These are phyloP conservation scores for Elsinoe perseae DNA, from an alignment of 2,329 filamentous ascomycete genomes.

Conservation along the genomic window DNA sequence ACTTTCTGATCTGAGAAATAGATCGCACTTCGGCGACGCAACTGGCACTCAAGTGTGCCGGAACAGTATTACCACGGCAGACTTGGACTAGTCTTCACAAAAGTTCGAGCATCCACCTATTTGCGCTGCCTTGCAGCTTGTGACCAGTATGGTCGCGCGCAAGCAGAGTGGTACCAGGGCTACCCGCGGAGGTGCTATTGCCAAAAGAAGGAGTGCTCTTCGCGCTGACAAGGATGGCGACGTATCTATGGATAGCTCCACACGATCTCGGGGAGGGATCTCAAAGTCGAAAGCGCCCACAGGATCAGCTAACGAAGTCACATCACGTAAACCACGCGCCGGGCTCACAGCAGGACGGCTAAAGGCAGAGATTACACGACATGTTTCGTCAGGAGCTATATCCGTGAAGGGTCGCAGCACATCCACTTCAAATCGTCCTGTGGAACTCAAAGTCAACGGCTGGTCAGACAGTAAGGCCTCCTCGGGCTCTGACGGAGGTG, in stretches of 20 bases:
- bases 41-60: no score
- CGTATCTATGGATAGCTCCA: conserved; percentile 48
- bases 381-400: conserved; percentile 27
- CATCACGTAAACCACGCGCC: conserved; percentile 16
- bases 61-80: not conserved
- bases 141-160: conserved; percentile 9
- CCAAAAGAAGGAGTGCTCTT: conserved; percentile 19
- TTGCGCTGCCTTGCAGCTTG: not conserved
- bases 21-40: no score
- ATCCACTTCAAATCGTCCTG: conserved; percentile 17
- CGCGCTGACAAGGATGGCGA: conserved; percentile 53
- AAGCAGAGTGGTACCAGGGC: conserved; percentile 1
- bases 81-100: not conserved
- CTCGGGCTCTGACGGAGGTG: conserved; percentile 28
- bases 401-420: conserved; percentile 18
- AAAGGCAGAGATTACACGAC: conserved; percentile 26
- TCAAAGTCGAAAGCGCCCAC: conserved; percentile 24
- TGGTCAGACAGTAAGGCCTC: conserved; percentile 35
- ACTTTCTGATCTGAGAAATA: no score
- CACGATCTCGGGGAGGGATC: conserved; percentile 27
- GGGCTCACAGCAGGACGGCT: conserved; percentile 21
- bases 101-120: not conserved
- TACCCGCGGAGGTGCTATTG: conserved; percentile 17
- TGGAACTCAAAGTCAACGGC: conserved; percentile 34
- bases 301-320: conserved; percentile 21